Conservation (phyloP, 2,329 filamentous ascomycete genomes). For the Neopestalotiopsis rosae region DNA sequence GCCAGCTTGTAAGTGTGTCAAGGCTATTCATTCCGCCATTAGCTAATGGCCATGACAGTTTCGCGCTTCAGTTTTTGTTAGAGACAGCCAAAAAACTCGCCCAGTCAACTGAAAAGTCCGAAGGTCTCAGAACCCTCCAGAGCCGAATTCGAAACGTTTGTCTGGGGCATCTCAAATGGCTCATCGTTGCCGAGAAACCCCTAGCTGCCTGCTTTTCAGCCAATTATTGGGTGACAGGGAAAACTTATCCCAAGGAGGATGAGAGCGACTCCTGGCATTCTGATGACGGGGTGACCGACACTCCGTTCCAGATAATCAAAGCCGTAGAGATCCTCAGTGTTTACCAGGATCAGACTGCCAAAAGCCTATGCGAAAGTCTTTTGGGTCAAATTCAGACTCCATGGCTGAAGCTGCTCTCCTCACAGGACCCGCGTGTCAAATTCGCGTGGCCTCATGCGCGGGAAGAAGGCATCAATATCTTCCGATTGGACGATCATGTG, state of each 20-base stretch:
- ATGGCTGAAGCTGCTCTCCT: neutral
- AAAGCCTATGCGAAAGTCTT: neutral
- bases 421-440: neutral
- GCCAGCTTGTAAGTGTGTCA: constrained; percentile 21
- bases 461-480: constrained; percentile 11
- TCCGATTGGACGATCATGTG: constrained; percentile 24
- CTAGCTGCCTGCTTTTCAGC: neutral
- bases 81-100: neutral
- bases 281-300: constrained; percentile 15
- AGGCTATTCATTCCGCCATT: neutral
- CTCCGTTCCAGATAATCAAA: constrained; percentile 20
- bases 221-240: constrained; percentile 21
- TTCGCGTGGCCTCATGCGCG: constrained; percentile 22
- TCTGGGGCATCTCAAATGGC: neutral
- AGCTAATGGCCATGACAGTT: neutral
- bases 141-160: neutral
- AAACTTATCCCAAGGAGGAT: neutral
- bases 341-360: neutral
- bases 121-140: neutral
- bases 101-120: neutral
- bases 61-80: constrained; percentile 18
- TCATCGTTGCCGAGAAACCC: neutral
- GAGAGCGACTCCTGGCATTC: constrained; percentile 6
- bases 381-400: neutral
- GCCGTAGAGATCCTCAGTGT: neutral